A percentile compares a stretch with the other conserved stretches of the same genome.
These are phyloP conservation scores for Pythium aphanidermatum DNA, from an alignment of 352 stramenopile species.

Conservation along the genomic window DNA sequence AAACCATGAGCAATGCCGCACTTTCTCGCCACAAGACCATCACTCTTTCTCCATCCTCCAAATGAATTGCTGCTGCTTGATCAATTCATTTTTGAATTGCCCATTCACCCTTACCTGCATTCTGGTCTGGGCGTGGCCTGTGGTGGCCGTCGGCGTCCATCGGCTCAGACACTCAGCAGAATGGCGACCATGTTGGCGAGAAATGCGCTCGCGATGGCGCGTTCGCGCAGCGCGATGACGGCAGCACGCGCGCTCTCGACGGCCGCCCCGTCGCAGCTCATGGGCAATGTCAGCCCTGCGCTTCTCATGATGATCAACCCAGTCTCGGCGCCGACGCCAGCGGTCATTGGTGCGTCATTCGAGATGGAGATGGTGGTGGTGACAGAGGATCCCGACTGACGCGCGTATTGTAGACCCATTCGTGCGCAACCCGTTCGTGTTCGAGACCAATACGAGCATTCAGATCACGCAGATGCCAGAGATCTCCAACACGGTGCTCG, in stretches of 20 bases:
- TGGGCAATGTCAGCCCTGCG: conserved; percentile 6
- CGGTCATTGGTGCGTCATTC: conserved; percentile 17
- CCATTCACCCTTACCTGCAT: no score
- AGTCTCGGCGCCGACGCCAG: conserved; percentile 5
- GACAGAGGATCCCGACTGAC: no score
- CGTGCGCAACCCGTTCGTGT: conserved; percentile 32
- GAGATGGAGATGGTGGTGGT: no score
- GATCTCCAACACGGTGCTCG: conserved; percentile 23
- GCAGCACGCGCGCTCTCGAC: conserved; percentile 11
- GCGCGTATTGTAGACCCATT: conserved; percentile 29
- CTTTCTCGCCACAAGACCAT: no score
- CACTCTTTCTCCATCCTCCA: no score
- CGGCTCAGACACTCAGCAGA: no score
- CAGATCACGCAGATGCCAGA: conserved; percentile 36
- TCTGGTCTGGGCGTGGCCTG: no score
- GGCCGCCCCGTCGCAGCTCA: not conserved
- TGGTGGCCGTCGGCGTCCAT: no score
- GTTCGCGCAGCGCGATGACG: conserved; percentile 1
- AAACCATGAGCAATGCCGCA: no score
- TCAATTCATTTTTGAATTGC: no score
- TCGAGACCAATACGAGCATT: conserved; percentile 29
- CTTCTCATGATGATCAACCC: conserved; percentile 20
- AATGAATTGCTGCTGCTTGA: no score
- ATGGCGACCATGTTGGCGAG: conserved; percentile 18
- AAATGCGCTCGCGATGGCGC: conserved; percentile 14